Base-by-base conservation (phyloP, 129 eudicot genomes). In the Tanacetum coccineum region DNA sequence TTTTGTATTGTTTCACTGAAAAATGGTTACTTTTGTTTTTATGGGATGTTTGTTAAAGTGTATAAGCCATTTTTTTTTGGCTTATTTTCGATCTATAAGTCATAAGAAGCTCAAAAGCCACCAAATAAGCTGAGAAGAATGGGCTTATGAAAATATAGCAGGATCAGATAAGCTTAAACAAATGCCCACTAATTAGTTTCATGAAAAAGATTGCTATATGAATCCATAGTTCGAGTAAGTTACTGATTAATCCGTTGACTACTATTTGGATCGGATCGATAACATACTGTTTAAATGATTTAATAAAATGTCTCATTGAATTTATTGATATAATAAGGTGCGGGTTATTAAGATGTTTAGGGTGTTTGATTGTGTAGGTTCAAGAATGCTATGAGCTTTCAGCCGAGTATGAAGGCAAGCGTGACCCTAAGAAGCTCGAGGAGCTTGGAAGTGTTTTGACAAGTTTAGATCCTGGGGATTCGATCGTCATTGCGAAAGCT, bases 371-470 rank as follows among this genome's bases (percentile, higher is more conserved):
- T 69, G 50, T 73, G 20, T 60, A 93, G 99, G 99, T 93, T 44
- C 99, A 93, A 88, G 99, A 93, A 65, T 93, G 96, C 67, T 93
- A 93, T 71, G 99, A 89, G 83, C 86, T 84, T 28, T 93, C 99
- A 10, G 96, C 99, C 1, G 92, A 93, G 81, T 93, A 93, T 50
- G 99, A 93, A 84, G 89, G 91, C 28, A 82, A 84, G 65, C 89
- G 74, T 36, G 95, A 93, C 26, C 82, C 89, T 0, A 79, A 82
- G 52, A 93, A 93, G 79, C 83, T 93, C 18, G 99, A 93, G 50
- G 99, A 93, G 81, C 91, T 93, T 49, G 99, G 96, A 51, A 79
- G 66, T 67, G 92, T 88, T 44, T 42, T 93, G 50, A 93, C 96
- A 22, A 88, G 99, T 71, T 82, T 93, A 81, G 99, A 93, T 79